Evolutionary conservation across 441 rosid genomes (phyloP), one percentile per base, ranked within the genome.

Genomic region (Jatropha podagrica): DNA sequence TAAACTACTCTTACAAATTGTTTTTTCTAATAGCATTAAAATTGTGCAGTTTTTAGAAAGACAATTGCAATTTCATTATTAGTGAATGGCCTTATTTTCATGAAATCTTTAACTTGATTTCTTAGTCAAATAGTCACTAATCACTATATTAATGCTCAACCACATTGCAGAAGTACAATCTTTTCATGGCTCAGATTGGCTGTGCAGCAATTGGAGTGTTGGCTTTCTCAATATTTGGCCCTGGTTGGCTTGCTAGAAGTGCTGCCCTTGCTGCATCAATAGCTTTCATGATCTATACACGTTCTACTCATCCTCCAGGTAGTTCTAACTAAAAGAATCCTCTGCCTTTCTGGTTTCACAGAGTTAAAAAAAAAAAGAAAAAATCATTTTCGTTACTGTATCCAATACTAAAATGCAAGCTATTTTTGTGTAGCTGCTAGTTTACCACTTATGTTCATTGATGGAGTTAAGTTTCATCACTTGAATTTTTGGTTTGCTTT

Each of bases 101-200:
- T 44, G 17, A 66, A 32, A 55, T 20, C 42, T 38, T n/a, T 14
- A 38, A 58, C 65, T 73, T 48, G 6, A 59, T 61, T 32, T 65
- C 38, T 40, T 20, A 26, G 11, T 5, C 11, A 7, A 32, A 32
- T 32, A 32, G 32, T 32, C 32, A 32, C 32, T 32, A 32, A 32
- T 32, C 32, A 27, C 13, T 37, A n/a, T 1, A 14, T 9, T 42
- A 11, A 7, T 40, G 7, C 38, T 56, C 20, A 32, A 42, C 55
- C 0, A 60, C 77, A 38, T 79, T 86, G 89, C 97, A 94, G 97
- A 94, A 90, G 78, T 94, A 92, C 92, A 91, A 94, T 72, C 82
- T 94, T 84, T 94, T 94, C 91, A 82, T 88, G 87, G 92, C 97
- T 69, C 98, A 94, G 77, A 87, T 92, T 56, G 98, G 97, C 5